Evolutionary conservation across 352 stramenopile species (phyloP), one percentile per base, ranked within the genome.

Genomic region (Hyaloperonospora arabidopsidis): DNA sequence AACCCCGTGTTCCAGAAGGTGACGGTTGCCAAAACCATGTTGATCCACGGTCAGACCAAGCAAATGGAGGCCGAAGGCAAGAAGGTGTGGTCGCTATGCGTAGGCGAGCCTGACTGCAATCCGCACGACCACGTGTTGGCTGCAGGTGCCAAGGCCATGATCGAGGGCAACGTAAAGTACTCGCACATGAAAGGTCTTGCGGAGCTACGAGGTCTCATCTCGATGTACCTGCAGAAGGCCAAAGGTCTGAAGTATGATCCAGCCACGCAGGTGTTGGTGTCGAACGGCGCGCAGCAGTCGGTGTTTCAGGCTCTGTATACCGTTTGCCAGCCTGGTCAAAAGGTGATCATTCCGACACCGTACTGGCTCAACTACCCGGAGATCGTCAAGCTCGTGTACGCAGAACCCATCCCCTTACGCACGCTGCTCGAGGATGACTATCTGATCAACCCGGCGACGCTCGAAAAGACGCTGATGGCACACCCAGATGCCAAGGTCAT

Each of bases 321-420:
- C 0, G 67, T 96, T 10, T 95, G 76, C 52, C 79, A 85, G 7
- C 72, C 79, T 5, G 93, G 93, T 3, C 93, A 98, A 65, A 84
- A 96, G 61, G 95, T 98, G 1, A 76, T 98, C 41, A 89, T 98
- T 40, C 95, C 95, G 28, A 89, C 93, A 34, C 95, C 95, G 2
- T 98, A 97, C 76, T 98, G 94, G 94, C 87, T 96, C 12, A 97
- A 79, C 28, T 98, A 98, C 79, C 92, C 91, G 5, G 92, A 97
- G 69, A 98, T 98, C 67, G 87, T 92, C 18, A 81, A 86, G 51
- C 75, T 98, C 25, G 83, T 87, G 5, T 84, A 85, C 21, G 93
- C 86, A 4, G 79, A 84, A 29, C 82, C 88, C 2, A 74, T 98
- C n/a, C 79, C 96, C 45, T 66, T 98, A 17, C 82, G 89, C 57